Evolutionary conservation across 805 yeast genomes (phyloP).

Genomic region (Lipomyces spencermartinsiae): DNA sequence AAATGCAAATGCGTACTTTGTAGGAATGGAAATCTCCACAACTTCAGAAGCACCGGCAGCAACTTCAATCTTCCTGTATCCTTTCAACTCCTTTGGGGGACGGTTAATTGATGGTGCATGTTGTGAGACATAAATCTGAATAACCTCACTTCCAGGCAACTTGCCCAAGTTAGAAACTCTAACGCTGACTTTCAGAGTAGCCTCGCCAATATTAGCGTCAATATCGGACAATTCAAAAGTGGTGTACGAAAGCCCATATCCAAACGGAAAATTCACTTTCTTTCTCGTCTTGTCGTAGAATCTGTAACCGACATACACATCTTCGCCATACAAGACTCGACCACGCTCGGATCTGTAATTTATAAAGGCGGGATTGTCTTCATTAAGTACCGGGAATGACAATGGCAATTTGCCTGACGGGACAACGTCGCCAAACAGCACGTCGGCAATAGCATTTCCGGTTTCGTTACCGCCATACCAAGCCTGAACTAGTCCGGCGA

Average conservation of each 20-base stretch:
- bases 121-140: conserved; percentile 58
- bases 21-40: conserved; percentile 49
- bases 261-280: conserved; percentile 64
- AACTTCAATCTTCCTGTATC: conserved; percentile 58
- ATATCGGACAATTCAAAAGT: conserved; percentile 51
- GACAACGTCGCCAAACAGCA: conserved; percentile 62
- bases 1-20: conserved; percentile 61
- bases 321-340: conserved; percentile 66
- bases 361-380: conserved; percentile 64
- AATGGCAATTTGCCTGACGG: conserved; percentile 67
- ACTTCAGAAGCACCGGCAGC: conserved; percentile 52
- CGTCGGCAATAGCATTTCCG: conserved; percentile 66
- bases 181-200: neutral
- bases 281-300: conserved; percentile 52
- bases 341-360: conserved; percentile 61
- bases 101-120: conserved; percentile 53
- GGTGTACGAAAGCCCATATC: conserved; percentile 67
- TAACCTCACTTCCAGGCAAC: conserved; percentile 59
- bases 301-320: conserved; percentile 67
- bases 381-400: conserved; percentile 58
- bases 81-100: conserved; percentile 66
- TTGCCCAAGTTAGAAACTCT: conserved; percentile 40
- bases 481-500: conserved; percentile 56
- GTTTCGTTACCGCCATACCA: conserved; percentile 64
- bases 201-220: neutral